These are phyloP conservation scores for Vigna reflexopilosa DNA, from an alignment of 306 rosid genomes.

Conservation along the genomic window DNA sequence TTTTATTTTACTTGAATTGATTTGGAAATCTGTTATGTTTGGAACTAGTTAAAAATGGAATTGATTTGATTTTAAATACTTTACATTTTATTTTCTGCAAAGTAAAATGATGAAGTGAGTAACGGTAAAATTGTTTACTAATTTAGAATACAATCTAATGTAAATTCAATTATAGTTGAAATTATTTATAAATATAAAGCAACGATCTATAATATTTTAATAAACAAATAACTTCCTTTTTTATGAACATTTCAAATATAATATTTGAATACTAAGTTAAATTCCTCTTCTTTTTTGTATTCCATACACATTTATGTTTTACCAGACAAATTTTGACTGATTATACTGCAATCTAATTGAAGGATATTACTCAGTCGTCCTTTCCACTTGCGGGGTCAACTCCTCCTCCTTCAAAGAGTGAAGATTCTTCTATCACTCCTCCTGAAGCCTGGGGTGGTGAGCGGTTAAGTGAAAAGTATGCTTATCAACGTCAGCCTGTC, in stretches of 20 bases:
- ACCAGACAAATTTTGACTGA: constrained; percentile 28
- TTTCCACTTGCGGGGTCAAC: constrained; percentile 69
- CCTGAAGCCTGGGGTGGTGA: constrained; percentile 99
- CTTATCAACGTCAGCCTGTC: constrained; percentile 61
- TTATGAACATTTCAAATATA: not conserved
- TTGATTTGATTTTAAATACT: constrained; percentile 14
- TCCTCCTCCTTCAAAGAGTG: constrained; percentile 74
- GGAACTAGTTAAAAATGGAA: not conserved
- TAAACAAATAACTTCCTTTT: not conserved
- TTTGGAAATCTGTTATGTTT: not conserved
- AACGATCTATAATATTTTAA: not conserved
- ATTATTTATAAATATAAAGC: not conserved
- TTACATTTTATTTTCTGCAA: not conserved
- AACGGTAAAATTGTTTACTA: not conserved
- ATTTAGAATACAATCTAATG: constrained; percentile 12
- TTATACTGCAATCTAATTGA: constrained; percentile 43
- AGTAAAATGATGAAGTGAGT: not conserved
- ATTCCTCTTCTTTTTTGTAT: not conserved
- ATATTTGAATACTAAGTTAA: constrained; percentile 2
- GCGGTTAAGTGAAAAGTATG: constrained; percentile 77
- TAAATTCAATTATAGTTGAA: not conserved
- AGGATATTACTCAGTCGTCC: constrained; percentile 82
- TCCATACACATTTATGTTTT: not conserved
- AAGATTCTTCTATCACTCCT: constrained; percentile 92
- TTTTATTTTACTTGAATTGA: not conserved